Percentiles rank a stretch among this genome's conserved stretches.
These are phyloP conservation scores for Chaetomium tenue DNA, from an alignment of 495 filamentous ascomycete genomes.

Conservation along the genomic window DNA sequence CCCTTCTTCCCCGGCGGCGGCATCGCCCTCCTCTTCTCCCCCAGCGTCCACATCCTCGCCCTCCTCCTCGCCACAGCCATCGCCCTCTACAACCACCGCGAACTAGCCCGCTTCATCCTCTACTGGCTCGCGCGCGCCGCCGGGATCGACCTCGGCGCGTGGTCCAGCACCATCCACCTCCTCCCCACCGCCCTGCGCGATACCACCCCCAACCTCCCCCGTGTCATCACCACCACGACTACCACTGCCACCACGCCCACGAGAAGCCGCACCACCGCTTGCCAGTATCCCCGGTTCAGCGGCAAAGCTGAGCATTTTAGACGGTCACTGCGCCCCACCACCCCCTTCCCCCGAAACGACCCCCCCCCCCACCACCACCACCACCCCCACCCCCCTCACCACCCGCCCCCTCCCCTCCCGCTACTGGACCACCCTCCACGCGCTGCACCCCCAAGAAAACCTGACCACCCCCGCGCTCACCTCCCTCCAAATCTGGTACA, in stretches of 20 bases:
- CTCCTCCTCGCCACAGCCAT: background rate
- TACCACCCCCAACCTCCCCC: too few relatives aligned
- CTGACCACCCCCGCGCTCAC: background rate
- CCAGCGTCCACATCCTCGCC: background rate
- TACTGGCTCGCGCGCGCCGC: conserved; percentile 1
- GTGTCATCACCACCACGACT: too few relatives aligned
- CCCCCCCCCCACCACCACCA: too few relatives aligned
- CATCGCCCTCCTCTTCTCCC: background rate
- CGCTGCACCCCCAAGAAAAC: background rate
- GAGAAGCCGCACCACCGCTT: too few relatives aligned
- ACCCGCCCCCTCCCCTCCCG: background rate
- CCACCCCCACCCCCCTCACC: too few relatives aligned
- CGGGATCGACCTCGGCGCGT: background rate
- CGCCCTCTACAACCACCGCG: background rate
- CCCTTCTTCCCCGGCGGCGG: background rate
- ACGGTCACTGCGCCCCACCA: too few relatives aligned
- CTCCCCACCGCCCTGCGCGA: background rate
- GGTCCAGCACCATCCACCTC: background rate
- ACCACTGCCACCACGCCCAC: too few relatives aligned
- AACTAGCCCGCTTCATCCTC: background rate
- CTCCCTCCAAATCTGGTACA: too few relatives aligned
- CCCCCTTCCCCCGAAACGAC: background rate
- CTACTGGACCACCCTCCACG: conserved; percentile 13
- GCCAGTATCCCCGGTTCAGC: too few relatives aligned
- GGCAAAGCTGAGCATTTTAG: too few relatives aligned